Conservation (phyloP, 345 rosid genomes). For the Corchorus olitorius region DNA sequence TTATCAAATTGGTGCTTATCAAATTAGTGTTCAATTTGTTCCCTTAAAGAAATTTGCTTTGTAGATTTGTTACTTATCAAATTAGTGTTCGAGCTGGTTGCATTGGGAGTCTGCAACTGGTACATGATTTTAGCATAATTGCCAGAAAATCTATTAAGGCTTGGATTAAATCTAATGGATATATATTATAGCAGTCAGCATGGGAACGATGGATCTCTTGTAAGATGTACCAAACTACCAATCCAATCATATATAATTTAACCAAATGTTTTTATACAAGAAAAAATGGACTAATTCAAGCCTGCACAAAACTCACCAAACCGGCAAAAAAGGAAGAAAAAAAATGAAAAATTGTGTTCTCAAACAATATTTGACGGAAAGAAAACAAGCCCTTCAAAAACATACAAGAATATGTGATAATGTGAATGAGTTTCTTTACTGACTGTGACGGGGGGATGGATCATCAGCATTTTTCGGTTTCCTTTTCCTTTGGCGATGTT, state of each 20-base stretch:
- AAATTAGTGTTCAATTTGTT: background rate
- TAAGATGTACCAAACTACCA: background rate
- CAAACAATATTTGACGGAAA: background rate
- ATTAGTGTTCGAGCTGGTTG: background rate
- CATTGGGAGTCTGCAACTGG: background rate
- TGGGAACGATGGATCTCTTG: background rate
- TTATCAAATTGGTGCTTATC: too few relatives aligned
- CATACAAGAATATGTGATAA: background rate
- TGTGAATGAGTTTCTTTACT: background rate
- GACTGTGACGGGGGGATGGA: background rate
- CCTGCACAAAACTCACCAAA: slow-evolving; percentile 23
- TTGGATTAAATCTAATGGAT: background rate
- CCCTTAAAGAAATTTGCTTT: background rate
- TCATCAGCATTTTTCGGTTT: background rate
- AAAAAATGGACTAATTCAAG: background rate
- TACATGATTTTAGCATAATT: background rate
- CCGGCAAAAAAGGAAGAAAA: background rate
- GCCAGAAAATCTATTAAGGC: too few relatives aligned
- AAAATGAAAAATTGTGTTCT: background rate
- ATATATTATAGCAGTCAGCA: background rate
- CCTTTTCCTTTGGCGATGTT: slow-evolving; percentile 43
- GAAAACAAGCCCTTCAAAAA: background rate
- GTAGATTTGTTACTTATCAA: background rate
- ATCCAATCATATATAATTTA: background rate
- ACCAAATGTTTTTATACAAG: background rate